These are phyloP conservation scores for Leucosporidium yakuticum DNA, from an alignment of 768 basidiomycete genomes.

Conservation along the genomic window DNA sequence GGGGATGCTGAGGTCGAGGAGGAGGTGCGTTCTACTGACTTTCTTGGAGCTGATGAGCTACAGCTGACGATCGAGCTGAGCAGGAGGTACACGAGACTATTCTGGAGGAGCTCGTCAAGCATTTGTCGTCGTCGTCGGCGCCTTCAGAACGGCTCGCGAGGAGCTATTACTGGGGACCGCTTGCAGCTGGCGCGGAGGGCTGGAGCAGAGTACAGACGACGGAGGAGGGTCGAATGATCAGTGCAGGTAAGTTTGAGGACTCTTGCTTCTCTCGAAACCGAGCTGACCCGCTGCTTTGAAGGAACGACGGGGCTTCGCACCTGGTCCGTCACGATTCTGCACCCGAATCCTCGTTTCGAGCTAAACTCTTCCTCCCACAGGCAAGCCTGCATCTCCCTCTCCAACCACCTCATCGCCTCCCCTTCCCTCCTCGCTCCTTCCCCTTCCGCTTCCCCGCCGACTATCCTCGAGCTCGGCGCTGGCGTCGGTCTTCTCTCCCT, in stretches of 20 bases:
- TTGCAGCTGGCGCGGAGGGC: neutral
- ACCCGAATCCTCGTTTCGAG: too few relatives aligned
- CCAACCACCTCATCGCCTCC: constrained; percentile 24
- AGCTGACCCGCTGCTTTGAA: neutral
- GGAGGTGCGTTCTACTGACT: constrained; percentile 5
- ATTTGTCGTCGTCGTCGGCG: constrained; percentile 4
- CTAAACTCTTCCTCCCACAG: neutral
- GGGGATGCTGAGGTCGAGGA: constrained; percentile 14
- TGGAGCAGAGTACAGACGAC: constrained; percentile 15
- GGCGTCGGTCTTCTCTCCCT: constrained; percentile 28
- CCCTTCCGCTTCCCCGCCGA: neutral
- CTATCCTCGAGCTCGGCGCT: constrained; percentile 28
- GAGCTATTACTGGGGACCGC: constrained; percentile 30
- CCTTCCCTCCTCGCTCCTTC: neutral
- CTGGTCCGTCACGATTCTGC: constrained; percentile 4
- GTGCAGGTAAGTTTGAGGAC: constrained; percentile 10
- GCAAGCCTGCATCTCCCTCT: constrained; percentile 34
- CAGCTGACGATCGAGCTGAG: neutral
- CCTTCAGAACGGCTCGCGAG: neutral
- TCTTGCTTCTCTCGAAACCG: too few relatives aligned
- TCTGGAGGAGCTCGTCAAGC: constrained; percentile 21
- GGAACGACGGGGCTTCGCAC: constrained; percentile 27
- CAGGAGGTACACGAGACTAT: constrained; percentile 30
- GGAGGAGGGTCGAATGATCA: constrained; percentile 30
- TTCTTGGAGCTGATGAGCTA: neutral